phyloP scores from a whole-genome alignment of 306 rosid species.

The Argentina anserina region DNA sequence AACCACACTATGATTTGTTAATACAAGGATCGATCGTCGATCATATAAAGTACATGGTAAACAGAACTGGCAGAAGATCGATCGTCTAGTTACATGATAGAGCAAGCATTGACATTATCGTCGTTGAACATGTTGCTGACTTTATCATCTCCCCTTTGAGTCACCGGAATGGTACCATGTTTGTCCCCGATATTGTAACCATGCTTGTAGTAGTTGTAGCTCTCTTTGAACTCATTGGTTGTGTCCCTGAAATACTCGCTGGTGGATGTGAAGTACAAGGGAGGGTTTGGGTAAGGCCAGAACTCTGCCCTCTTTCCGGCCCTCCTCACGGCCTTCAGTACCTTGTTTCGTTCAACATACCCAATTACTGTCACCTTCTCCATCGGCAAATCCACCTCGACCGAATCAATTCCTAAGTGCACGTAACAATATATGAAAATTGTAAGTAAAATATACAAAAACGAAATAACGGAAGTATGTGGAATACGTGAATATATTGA shows the following conservation, averaged over 20 bases:
- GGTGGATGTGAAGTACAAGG: slow-evolving; percentile 73
- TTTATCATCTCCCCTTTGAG: slow-evolving; percentile 83
- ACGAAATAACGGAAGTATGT: too few species aligned
- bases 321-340: slow-evolving; percentile 77
- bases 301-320: slow-evolving; percentile 88
- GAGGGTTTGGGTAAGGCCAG: slow-evolving; percentile 82
- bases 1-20: neutral
- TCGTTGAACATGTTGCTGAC: slow-evolving; percentile 96
- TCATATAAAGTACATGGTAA: neutral
- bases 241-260: slow-evolving; percentile 68
- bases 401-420: slow-evolving; percentile 68
- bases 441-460: neutral
- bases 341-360: slow-evolving; percentile 78
- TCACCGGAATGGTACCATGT: slow-evolving; percentile 61
- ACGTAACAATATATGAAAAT: neutral
- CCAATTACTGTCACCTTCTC: slow-evolving; percentile 71
- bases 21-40: neutral
- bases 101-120: slow-evolving; percentile 85
- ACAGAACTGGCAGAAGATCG: neutral
- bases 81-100: slow-evolving; percentile 49
- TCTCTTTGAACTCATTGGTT: slow-evolving; percentile 63
- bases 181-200: slow-evolving; percentile 78
- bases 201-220: slow-evolving; percentile 82
- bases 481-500: too few species aligned
- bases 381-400: slow-evolving; percentile 62